These are phyloP conservation scores for Penicillium palitans DNA, from an alignment of 2,329 filamentous ascomycete genomes.

Conservation along the genomic window DNA sequence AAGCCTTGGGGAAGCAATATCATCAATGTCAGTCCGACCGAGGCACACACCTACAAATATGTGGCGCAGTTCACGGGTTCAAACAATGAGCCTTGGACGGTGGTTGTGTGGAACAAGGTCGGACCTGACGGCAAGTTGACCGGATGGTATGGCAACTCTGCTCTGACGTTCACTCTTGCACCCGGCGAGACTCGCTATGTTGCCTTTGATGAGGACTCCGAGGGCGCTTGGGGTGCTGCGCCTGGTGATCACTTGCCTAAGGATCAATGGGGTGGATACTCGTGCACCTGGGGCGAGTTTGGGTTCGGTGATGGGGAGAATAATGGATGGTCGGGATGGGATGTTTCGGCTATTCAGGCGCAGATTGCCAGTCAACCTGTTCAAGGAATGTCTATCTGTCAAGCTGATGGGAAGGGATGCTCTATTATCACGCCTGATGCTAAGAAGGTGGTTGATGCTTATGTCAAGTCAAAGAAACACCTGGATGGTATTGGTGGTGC, in stretches of 20 bases:
- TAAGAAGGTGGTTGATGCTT: constrained; percentile 29
- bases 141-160: constrained; percentile 40
- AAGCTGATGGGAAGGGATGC: constrained; percentile 27
- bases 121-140: constrained; percentile 36
- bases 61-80: constrained; percentile 36
- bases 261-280: constrained; percentile 35
- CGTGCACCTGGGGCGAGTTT: constrained; percentile 43
- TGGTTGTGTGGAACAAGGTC: constrained; percentile 45
- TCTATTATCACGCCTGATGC: constrained; percentile 31
- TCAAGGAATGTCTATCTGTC: constrained; percentile 40
- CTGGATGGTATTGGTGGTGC: constrained; percentile 40
- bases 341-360: constrained; percentile 45
- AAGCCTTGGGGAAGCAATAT: constrained; percentile 45
- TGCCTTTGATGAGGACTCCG: constrained; percentile 41
- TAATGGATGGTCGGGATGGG: constrained; percentile 40
- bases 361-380: constrained; percentile 30
- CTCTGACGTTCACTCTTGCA: constrained; percentile 34
- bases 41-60: constrained; percentile 40
- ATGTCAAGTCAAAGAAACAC: constrained; percentile 26
- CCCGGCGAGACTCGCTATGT: constrained; percentile 37
- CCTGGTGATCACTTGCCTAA: constrained; percentile 31
- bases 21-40: constrained; percentile 33
- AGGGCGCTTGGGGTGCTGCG: constrained; percentile 40
- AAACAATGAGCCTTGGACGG: constrained; percentile 34
- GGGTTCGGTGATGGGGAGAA: constrained; percentile 38